Base-by-base conservation (phyloP, 805 yeast genomes). In the Zygotorulaspora sp. region DNA sequence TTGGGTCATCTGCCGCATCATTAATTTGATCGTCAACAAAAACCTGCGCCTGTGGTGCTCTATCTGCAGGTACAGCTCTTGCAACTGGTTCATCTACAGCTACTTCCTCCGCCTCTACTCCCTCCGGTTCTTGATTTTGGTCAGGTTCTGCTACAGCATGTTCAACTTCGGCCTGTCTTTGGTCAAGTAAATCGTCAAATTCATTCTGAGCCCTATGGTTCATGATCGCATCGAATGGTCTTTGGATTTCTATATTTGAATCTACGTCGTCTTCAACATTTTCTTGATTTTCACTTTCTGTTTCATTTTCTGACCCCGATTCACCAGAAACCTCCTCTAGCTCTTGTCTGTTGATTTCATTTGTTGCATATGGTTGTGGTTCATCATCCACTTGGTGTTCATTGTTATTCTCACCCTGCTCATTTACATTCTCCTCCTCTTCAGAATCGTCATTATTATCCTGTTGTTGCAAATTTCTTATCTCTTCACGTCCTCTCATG, bases 401-500 rank as follows among this genome's bases (percentile, higher is more conserved):
- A 24, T 38, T 32, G 2, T 45, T 45, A 46, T 56, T 50, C 30
- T 40, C 42, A 4, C 52, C 44, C 32, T 18, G 29, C 19, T 57
- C 50, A 26, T 37, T 44, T 2, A 25, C 13, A 8, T 32, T 39
- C 17, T 19, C 48, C 21, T 17, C 42, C 16, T 46, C 43, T 3
- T 18, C 18, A 29, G 29, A 30, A 16, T 44, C 44, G 14, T 41
- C 39, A 26, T 43, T 26, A 4, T n/a, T 12, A 14, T 26, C 16
- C 14, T 26, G 30, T 8, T 26, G 16, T 8, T 26, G 30, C 17
- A 26, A 12, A 12, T 26, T 47, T n/a, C 51, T 41, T 8, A 32
- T 50, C 61, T 41, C 58, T 44, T 28, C 61, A 55, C 46, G 52
- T 11, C 50, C 50, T 31, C 48, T 51, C 58, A 58, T 56, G 24